These are phyloP conservation scores for Arctium minus DNA, from an alignment of 129 eudicot species.

Conservation along the genomic window DNA sequence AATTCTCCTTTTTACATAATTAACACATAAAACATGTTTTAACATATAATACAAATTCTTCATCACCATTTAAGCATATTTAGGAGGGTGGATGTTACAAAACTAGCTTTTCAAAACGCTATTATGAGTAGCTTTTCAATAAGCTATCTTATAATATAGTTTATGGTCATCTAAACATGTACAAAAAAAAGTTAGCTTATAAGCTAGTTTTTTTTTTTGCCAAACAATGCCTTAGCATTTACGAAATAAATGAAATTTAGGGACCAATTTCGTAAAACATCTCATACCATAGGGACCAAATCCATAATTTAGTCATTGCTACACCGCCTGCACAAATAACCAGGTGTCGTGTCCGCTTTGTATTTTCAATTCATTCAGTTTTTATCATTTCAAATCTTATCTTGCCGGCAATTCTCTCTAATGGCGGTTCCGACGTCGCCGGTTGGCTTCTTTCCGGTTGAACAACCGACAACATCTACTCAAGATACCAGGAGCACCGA, in stretches of 20 bases:
- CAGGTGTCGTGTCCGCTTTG: constrained; percentile 12
- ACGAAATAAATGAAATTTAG: background rate
- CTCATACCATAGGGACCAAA: background rate
- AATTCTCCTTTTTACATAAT: no score
- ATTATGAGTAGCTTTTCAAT: no score
- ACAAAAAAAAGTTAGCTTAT: no score
- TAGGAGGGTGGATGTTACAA: no score
- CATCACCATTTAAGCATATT: no score
- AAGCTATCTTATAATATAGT: no score
- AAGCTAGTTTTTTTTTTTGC: no score
- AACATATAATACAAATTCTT: no score
- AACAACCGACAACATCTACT: background rate
- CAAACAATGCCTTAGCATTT: no score
- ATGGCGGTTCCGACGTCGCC: constrained; percentile 31
- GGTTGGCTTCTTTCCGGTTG: constrained; percentile 16
- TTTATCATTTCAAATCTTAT: constrained; percentile 9
- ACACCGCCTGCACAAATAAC: background rate
- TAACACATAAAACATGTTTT: no score
- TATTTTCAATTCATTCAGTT: background rate
- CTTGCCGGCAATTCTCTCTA: constrained; percentile 21
- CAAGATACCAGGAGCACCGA: background rate
- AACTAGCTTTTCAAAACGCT: no score
- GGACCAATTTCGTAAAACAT: background rate
- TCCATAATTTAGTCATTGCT: background rate
- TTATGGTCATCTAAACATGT: no score